Percentiles rank a stretch among this genome's conserved stretches.
Conservation (phyloP, 2,329 filamentous ascomycete genomes). For the Onygenales sp. region DNA sequence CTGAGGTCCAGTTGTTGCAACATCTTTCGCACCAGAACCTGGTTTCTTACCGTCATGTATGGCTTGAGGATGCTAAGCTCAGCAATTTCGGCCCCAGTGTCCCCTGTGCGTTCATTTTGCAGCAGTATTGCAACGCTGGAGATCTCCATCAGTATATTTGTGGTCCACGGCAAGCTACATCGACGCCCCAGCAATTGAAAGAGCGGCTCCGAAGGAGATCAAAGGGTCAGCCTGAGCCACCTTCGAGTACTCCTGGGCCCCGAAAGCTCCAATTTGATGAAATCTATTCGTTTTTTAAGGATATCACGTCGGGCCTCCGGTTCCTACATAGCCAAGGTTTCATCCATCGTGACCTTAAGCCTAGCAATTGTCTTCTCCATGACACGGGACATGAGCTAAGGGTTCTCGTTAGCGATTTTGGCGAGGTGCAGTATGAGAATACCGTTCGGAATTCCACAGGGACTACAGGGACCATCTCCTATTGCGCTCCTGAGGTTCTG, state of each 20-base stretch:
- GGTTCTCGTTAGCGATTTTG: slow-evolving; percentile 94
- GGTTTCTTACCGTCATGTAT: slow-evolving; percentile 93
- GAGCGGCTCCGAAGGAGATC: slow-evolving; percentile 76
- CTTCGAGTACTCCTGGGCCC: slow-evolving; percentile 41
- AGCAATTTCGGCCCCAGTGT: slow-evolving; percentile 83
- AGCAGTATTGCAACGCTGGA: slow-evolving; percentile 93
- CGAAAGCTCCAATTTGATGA: slow-evolving; percentile 68
- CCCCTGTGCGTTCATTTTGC: slow-evolving; percentile 90
- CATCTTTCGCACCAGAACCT: slow-evolving; percentile 89
- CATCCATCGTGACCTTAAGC: slow-evolving; percentile 92
- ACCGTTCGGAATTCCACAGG: slow-evolving; percentile 78
- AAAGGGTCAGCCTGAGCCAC: slow-evolving; percentile 61
- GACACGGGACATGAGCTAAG: slow-evolving; percentile 59
- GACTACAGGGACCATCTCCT: slow-evolving; percentile 91
- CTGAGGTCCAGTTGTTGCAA: slow-evolving; percentile 88
- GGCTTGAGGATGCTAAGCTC: slow-evolving; percentile 82
- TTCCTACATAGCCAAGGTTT: slow-evolving; percentile 88
- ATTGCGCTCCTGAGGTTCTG: slow-evolving; percentile 91
- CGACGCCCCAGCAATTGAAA: slow-evolving; percentile 77
- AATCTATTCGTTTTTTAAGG: slow-evolving; percentile 93
- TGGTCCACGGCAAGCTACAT: slow-evolving; percentile 51
- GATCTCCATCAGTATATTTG: slow-evolving; percentile 83
- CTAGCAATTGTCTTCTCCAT: slow-evolving; percentile 88
- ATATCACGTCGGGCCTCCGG: slow-evolving; percentile 84
- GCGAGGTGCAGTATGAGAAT: slow-evolving; percentile 84